Evolutionary conservation across 2,329 filamentous ascomycete species (phyloP), one percentile per base, ranked within the genome.

Genomic region (Thermoascus crustaceus): DNA sequence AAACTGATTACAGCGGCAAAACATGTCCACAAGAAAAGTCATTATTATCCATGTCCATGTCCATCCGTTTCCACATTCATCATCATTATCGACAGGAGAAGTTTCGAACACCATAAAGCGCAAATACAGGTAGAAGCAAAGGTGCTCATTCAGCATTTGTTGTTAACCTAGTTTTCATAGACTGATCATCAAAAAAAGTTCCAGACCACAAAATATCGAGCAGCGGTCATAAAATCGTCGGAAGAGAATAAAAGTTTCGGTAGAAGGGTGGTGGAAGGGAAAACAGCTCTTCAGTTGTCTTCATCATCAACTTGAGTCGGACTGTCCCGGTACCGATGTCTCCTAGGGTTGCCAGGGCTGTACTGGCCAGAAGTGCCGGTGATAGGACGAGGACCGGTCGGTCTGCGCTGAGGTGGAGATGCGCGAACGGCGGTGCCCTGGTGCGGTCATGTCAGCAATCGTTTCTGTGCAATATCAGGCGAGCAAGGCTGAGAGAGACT

Each of bases 331-430:
- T 63, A 64, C 33, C 54, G 53, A 30, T 52, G 60, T 43, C 49
- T 53, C 47, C 61, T 62, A 39, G 54, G 40, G 22, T 53, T 54
- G 32, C 51, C 51, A 22, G 59, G 57, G 33, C 57, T 58, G 45
- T 60, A 57, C 22, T 53, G 43, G 35, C 54, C 53, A 22, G 19
- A 21, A 34, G 48, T 47, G 30, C 60, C 61, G 11, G 55, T 61
- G 32, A 68, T 55, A 6, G 67, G 67, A 37, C 67, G 63, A 35
- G 67, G 67, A 6, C 67, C 67, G 7, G 66, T 68, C 23, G 66
- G 67, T 48, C 67, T 69, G 33, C 67, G 60, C 31, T 58, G 52
- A 17, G 60, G 56, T 10, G 55, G 56, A 25, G 61, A 56, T 7
- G 60, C 55, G 37, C 45, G 47, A 39, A 60, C 52, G 16, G 49